Evolutionary conservation across 2,329 filamentous ascomycete species (phyloP).

Genomic region (Verticillium klebahnii): DNA sequence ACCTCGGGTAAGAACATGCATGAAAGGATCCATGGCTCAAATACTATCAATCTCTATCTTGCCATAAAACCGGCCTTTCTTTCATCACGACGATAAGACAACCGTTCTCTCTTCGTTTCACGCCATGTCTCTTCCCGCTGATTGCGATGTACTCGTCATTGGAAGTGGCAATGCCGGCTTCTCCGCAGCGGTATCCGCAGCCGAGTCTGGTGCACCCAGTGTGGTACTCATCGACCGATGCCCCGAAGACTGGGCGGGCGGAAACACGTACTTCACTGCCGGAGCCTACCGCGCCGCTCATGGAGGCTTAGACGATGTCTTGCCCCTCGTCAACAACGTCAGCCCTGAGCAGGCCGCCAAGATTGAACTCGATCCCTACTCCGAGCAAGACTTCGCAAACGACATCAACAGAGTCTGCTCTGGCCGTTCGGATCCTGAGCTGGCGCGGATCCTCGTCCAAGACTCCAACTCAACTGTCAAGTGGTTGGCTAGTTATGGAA

Average conservation of each 20-base stretch:
- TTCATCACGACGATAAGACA: too few relatives aligned
- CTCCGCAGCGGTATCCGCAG: conserved; percentile 52
- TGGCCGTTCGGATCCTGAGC: conserved; percentile 43
- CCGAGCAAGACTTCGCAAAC: conserved; percentile 42
- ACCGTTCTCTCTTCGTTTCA: background rate
- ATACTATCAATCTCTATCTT: too few relatives aligned
- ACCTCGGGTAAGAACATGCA: too few relatives aligned
- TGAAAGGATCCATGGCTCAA: too few relatives aligned
- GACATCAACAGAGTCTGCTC: conserved; percentile 55
- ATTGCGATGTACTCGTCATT: conserved; percentile 45
- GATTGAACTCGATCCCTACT: conserved; percentile 58
- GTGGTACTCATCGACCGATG: conserved; percentile 58
- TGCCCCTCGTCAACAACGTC: conserved; percentile 59
- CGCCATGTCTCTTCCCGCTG: conserved; percentile 1
- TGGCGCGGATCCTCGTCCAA: conserved; percentile 44
- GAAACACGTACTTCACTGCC: conserved; percentile 62
- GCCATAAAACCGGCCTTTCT: too few relatives aligned
- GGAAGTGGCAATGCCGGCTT: conserved; percentile 64
- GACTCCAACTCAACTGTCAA: conserved; percentile 46
- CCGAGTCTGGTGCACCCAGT: conserved; percentile 34
- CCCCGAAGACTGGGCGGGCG: conserved; percentile 54
- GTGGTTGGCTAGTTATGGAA: conserved; percentile 51
- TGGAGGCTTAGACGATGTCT: conserved; percentile 48
- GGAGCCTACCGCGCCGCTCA: conserved; percentile 58
- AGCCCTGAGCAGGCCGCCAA: conserved; percentile 34